phyloP scores from a whole-genome alignment of 192 early-diverging fungal genomes.

The Kickxella alabastrina region DNA sequence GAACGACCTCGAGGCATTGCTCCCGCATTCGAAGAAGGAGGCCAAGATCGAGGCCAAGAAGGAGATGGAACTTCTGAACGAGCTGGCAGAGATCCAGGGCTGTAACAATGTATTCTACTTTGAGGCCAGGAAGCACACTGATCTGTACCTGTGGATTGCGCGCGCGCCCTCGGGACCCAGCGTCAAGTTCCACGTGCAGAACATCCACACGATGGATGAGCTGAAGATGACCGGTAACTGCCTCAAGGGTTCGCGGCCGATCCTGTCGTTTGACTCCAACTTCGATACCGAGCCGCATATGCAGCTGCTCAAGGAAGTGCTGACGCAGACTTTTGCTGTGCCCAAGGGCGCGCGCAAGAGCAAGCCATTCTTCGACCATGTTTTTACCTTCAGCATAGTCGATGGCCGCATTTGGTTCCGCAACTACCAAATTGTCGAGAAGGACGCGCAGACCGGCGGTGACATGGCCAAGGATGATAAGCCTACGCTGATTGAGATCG shows the following conservation, averaged over 20 bases:
- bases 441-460: slow-evolving; percentile 55
- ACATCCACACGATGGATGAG: slow-evolving; percentile 99
- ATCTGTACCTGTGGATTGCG: slow-evolving; percentile 94
- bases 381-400: slow-evolving; percentile 81
- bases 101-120: slow-evolving; percentile 99
- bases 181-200: slow-evolving; percentile 92
- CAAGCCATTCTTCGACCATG: slow-evolving; percentile 98
- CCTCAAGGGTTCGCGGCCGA: slow-evolving; percentile 91
- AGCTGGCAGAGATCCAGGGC: slow-evolving; percentile 92
- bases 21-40: slow-evolving; percentile 97
- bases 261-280: slow-evolving; percentile 90
- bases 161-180: slow-evolving; percentile 94
- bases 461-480: slow-evolving; percentile 60
- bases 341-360: slow-evolving; percentile 82
- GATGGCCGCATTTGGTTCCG: slow-evolving; percentile 93
- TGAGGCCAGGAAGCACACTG: slow-evolving; percentile 86
- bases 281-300: slow-evolving; percentile 87
- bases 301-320: slow-evolving; percentile 88
- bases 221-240: slow-evolving; percentile 98
- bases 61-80: slow-evolving; percentile 85
- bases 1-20: slow-evolving; percentile 77
- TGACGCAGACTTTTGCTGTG: slow-evolving; percentile 86
- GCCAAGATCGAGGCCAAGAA: slow-evolving; percentile 90
- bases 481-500: slow-evolving; percentile 88
- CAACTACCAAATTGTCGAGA: slow-evolving; percentile 91